Conservation (phyloP, 192 early-diverging fungal species). For the Coemansia sp. region DNA sequence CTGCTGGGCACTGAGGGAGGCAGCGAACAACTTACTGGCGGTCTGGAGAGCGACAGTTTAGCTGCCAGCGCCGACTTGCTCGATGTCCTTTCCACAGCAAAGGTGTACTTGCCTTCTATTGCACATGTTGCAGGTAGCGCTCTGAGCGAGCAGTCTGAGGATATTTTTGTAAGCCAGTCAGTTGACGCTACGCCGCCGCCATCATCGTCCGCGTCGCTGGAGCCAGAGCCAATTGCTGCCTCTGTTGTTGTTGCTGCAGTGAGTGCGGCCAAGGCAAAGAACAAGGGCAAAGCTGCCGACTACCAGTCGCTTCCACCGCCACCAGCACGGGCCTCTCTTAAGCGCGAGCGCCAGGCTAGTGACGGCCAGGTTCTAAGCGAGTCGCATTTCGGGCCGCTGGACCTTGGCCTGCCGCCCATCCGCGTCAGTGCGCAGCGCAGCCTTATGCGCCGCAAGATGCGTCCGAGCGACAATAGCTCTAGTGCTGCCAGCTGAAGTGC, state of each 20-base stretch:
- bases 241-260: not conserved
- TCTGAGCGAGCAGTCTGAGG: too few relatives aligned
- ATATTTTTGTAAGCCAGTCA: too few relatives aligned
- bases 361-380: conserved; percentile 21
- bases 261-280: conserved; percentile 4
- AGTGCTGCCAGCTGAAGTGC: not conserved
- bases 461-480: not conserved
- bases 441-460: conserved; percentile 30
- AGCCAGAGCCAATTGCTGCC: not conserved
- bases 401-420: conserved; percentile 46
- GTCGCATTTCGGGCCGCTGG: conserved; percentile 44
- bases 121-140: too few relatives aligned
- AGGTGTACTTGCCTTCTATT: too few relatives aligned
- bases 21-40: not conserved
- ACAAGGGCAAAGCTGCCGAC: conserved; percentile 34
- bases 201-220: too few relatives aligned
- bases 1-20: conserved; percentile 20
- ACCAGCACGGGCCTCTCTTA: not conserved
- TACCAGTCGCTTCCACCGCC: not conserved
- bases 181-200: too few relatives aligned
- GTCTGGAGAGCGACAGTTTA: not conserved
- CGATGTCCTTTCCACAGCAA: too few relatives aligned
- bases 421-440: conserved; percentile 40
- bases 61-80: not conserved
- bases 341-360: not conserved